Conservation (phyloP, 139 green algal genomes). For the Micractinium conductrix region DNA sequence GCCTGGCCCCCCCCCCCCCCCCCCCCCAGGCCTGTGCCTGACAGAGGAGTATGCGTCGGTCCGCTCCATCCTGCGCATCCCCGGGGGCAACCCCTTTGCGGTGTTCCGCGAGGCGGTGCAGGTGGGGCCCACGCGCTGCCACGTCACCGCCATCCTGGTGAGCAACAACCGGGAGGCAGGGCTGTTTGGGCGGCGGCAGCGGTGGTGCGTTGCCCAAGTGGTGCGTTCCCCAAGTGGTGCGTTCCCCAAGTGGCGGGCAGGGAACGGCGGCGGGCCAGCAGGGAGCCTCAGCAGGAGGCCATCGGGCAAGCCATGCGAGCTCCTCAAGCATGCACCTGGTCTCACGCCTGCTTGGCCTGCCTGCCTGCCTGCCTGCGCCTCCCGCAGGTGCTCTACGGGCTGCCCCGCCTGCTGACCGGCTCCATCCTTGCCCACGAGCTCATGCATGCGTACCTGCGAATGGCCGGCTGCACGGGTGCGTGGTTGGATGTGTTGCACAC, state of each 20-base stretch:
- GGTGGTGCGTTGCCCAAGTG: not conserved
- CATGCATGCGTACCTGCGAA: conserved; percentile 91
- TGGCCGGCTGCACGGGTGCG: conserved; percentile 60
- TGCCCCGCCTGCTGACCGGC: conserved; percentile 85
- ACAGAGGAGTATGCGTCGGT: conserved; percentile 70
- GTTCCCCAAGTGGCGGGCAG: too few species aligned
- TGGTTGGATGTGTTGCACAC: too few species aligned
- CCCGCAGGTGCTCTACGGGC: conserved; percentile 75
- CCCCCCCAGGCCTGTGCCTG: conserved; percentile 67
- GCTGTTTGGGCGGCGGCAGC: not conserved
- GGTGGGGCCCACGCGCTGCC: conserved; percentile 17
- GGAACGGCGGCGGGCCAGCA: too few species aligned
- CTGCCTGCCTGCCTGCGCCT: not conserved
- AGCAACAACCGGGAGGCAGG: not conserved
- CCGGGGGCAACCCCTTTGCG: conserved; percentile 24
- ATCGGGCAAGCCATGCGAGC: too few species aligned
- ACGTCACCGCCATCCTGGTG: conserved; percentile 84
- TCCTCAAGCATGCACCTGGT: too few species aligned
- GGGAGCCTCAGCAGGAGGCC: too few species aligned
- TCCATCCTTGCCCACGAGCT: conserved; percentile 92
- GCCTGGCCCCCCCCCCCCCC: not conserved
- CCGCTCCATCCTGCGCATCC: conserved; percentile 21
- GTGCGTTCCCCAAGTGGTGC: too few species aligned
- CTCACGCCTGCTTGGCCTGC: not conserved
- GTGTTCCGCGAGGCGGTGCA: conserved; percentile 9